These are phyloP conservation scores for Neocucurbitaria cava DNA, from an alignment of 2,329 filamentous ascomycete genomes.

Conservation along the genomic window DNA sequence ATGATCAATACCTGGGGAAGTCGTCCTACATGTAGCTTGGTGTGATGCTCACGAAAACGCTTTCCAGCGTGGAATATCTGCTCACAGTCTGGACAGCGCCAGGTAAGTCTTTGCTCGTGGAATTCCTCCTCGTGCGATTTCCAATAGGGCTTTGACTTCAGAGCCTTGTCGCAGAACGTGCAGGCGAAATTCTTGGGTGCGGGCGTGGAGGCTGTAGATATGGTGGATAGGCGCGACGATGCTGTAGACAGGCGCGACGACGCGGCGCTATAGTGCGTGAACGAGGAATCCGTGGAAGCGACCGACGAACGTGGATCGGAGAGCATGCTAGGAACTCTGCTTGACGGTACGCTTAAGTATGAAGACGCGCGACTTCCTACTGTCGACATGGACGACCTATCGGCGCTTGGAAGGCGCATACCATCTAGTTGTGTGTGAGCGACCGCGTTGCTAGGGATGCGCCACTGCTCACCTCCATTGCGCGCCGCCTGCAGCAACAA, in stretches of 20 bases:
- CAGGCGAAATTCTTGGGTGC: constrained; percentile 52
- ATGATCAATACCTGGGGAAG: background rate
- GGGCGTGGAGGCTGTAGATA: constrained; percentile 41
- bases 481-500: constrained; percentile 47
- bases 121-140: constrained; percentile 74
- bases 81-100: constrained; percentile 72
- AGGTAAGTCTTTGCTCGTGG: constrained; percentile 72
- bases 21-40: constrained; percentile 64
- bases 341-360: constrained; percentile 48
- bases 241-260: constrained; percentile 48
- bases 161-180: constrained; percentile 66
- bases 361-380: constrained; percentile 46
- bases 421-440: constrained; percentile 40
- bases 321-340: constrained; percentile 47
- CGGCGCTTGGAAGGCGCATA: constrained; percentile 41
- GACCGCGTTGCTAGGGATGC: constrained; percentile 13
- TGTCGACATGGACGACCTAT: constrained; percentile 47
- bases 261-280: constrained; percentile 46
- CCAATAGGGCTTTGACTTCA: constrained; percentile 74
- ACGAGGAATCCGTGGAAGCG: constrained; percentile 48
- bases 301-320: constrained; percentile 48
- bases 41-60: constrained; percentile 73
- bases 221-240: constrained; percentile 46
- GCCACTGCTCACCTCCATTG: constrained; percentile 43
- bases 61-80: constrained; percentile 73